Conservation (phyloP, 148 eudicot species). For the Heliosperma pusillum region DNA sequence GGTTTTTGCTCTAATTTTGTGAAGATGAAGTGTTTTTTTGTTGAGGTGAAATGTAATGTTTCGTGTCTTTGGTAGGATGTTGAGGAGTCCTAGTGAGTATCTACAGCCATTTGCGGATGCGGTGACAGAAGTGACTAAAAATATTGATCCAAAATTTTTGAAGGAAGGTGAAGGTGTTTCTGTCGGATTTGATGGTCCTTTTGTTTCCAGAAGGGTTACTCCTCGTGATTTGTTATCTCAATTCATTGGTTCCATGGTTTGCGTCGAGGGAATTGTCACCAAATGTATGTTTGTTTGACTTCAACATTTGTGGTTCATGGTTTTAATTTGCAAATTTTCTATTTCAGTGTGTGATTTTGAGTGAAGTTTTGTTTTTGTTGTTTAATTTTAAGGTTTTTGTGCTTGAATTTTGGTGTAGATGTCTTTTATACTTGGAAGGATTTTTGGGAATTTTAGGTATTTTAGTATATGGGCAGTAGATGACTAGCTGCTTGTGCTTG, state of each 20-base stretch:
- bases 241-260: conserved; percentile 95
- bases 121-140: conserved; percentile 65
- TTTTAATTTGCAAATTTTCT: neutral
- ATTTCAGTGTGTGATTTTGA: neutral
- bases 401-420: neutral
- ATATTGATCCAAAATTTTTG: conserved; percentile 69
- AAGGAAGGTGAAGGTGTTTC: conserved; percentile 89
- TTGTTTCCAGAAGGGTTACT: conserved; percentile 85
- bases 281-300: conserved; percentile 47
- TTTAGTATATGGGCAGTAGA: neutral
- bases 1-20: neutral
- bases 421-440: neutral
- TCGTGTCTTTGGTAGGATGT: conserved; percentile 39
- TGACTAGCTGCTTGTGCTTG: neutral
- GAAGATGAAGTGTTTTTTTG: neutral
- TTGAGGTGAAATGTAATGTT: too few relatives aligned
- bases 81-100: conserved; percentile 77
- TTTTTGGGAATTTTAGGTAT: neutral
- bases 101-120: conserved; percentile 88
- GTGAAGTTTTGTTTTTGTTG: neutral
- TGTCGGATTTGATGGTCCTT: conserved; percentile 94
- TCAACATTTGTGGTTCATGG: neutral
- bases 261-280: conserved; percentile 92
- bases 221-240: conserved; percentile 87
- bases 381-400: neutral